phyloP scores from a whole-genome alignment of 2,329 filamentous ascomycete species.

The Hymenoscyphus infarciens region DNA sequence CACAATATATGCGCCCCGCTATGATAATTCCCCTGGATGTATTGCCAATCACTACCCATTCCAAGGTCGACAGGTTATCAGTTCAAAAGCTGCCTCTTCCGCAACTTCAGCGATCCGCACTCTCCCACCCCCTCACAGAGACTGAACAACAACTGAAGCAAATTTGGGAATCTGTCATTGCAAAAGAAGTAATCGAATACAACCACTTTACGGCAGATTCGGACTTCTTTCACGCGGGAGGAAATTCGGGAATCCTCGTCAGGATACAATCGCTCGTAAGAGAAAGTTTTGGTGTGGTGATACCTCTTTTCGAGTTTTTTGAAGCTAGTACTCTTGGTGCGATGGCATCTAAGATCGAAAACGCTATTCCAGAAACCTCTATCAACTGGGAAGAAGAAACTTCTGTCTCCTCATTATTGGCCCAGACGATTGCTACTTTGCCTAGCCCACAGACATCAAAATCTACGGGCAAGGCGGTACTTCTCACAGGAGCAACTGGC shows the following conservation, averaged over 20 bases:
- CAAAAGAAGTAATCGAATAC: background rate
- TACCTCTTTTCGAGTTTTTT: slow-evolving; percentile 40
- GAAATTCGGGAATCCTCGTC: slow-evolving; percentile 20
- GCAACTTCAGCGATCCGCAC: background rate
- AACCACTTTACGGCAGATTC: slow-evolving; percentile 6
- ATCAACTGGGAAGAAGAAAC: slow-evolving; percentile 20
- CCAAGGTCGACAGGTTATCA: slow-evolving; percentile 36
- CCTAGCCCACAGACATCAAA: background rate
- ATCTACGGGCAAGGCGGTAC: slow-evolving; percentile 2
- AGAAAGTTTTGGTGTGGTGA: slow-evolving; percentile 4
- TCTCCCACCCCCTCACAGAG: background rate
- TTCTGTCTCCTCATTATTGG: background rate
- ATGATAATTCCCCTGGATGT: slow-evolving; percentile 29
- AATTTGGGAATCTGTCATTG: slow-evolving; percentile 18
- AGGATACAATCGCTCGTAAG: slow-evolving; percentile 13
- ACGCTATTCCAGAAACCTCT: background rate
- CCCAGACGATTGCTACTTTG: background rate
- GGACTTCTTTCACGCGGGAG: slow-evolving; percentile 21
- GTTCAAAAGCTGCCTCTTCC: slow-evolving; percentile 13
- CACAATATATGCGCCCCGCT: slow-evolving; percentile 39
- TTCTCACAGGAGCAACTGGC: slow-evolving; percentile 41
- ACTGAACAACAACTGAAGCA: slow-evolving; percentile 11
- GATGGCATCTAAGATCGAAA: slow-evolving; percentile 31
- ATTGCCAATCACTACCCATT: slow-evolving; percentile 34
- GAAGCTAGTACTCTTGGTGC: slow-evolving; percentile 36